Conservation (phyloP, 2,329 filamentous ascomycete species). For the Tolypocladium sp. region DNA sequence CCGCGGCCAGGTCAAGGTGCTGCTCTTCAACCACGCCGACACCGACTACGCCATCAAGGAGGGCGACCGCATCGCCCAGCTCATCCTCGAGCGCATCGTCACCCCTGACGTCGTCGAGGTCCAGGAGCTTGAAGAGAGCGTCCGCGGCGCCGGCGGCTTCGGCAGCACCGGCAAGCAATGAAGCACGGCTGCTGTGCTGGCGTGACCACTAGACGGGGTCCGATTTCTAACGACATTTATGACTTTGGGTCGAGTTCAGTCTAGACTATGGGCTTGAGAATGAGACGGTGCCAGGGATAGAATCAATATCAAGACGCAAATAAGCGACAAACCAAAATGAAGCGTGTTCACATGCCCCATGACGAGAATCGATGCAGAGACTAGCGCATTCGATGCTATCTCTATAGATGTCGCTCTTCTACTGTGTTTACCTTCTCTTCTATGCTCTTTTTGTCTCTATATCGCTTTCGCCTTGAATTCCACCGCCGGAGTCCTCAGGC, state of each 20-base stretch:
- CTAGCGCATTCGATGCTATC: background rate
- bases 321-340: background rate
- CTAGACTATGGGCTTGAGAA: background rate
- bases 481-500: conserved; percentile 56
- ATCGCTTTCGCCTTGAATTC: conserved; percentile 51
- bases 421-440: background rate
- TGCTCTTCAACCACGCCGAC: conserved; percentile 89
- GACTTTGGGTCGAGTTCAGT: background rate
- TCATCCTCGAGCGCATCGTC: conserved; percentile 88
- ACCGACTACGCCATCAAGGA: conserved; percentile 71
- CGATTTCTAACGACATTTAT: background rate
- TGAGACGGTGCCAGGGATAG: background rate
- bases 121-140: conserved; percentile 78
- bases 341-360: background rate
- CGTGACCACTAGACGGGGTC: background rate
- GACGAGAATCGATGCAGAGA: background rate
- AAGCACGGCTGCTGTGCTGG: background rate
- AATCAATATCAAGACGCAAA: background rate
- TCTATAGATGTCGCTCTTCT: background rate
- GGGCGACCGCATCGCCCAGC: conserved; percentile 87
- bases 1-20: conserved; percentile 83
- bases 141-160: conserved; percentile 82
- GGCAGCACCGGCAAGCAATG: conserved; percentile 63
- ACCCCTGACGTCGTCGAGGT: conserved; percentile 91
- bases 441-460: conserved; percentile 14